These are phyloP conservation scores for Trypanosoma vivax DNA, from an alignment of 208 protist species.

Conservation along the genomic window DNA sequence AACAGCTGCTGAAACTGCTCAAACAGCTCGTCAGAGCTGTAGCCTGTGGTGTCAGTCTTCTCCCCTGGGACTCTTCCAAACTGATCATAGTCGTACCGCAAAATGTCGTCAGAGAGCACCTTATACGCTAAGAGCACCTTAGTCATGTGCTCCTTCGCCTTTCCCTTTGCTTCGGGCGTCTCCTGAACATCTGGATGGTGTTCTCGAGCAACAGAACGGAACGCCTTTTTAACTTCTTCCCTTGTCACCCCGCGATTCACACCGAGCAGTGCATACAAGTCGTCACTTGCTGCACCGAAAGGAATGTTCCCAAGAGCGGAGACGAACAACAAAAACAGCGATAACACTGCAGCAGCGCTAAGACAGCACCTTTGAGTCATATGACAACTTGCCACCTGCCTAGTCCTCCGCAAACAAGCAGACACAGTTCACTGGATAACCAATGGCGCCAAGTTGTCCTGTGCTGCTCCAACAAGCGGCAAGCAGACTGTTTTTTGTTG, in stretches of 20 bases:
- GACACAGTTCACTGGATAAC: too few species aligned
- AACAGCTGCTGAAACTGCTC: slow-evolving; percentile 58
- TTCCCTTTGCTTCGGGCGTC: slow-evolving; percentile 69
- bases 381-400: too few species aligned
- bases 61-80: slow-evolving; percentile 65
- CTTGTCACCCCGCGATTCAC: slow-evolving; percentile 38
- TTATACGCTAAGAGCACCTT: slow-evolving; percentile 77
- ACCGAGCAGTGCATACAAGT: slow-evolving; percentile 73
- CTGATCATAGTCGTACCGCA: slow-evolving; percentile 66
- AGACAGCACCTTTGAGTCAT: too few species aligned
- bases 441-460: too few species aligned
- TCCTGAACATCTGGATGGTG: slow-evolving; percentile 90
- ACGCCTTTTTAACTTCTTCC: slow-evolving; percentile 72
- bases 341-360: slow-evolving; percentile 13
- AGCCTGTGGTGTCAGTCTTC: slow-evolving; percentile 28
- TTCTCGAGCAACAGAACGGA: slow-evolving; percentile 57
- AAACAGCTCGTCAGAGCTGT: slow-evolving; percentile 59
- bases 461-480: too few species aligned
- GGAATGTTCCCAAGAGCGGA: neutral
- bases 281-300: slow-evolving; percentile 12
- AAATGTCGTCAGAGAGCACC: slow-evolving; percentile 61
- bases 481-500: too few species aligned
- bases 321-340: slow-evolving; percentile 17
- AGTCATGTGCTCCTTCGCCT: slow-evolving; percentile 75
- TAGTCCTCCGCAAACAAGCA: too few species aligned